These are phyloP conservation scores for Helicostylum pulchrum DNA, from an alignment of 192 early-diverging fungal genomes.

Conservation along the genomic window DNA sequence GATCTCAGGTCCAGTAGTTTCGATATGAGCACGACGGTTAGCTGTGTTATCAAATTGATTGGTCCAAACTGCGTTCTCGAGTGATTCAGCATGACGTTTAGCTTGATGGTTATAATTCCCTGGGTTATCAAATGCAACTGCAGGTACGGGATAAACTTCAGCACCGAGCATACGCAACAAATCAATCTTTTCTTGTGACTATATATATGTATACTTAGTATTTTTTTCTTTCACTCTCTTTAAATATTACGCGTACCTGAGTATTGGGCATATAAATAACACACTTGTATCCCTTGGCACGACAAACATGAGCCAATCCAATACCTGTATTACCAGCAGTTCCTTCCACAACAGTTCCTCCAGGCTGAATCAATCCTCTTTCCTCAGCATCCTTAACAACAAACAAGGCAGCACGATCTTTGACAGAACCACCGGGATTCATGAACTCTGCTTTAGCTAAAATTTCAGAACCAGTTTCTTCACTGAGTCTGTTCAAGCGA, in stretches of 20 bases:
- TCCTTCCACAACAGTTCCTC: slow-evolving; percentile 87
- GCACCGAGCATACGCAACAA: slow-evolving; percentile 89
- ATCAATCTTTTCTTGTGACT: slow-evolving; percentile 93
- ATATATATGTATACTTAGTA: background rate
- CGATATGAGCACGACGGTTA: slow-evolving; percentile 88
- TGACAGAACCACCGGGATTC: slow-evolving; percentile 96
- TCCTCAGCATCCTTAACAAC: slow-evolving; percentile 95
- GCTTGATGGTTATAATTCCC: slow-evolving; percentile 96
- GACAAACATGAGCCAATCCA: slow-evolving; percentile 90
- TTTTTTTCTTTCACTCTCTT: background rate
- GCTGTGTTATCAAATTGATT: slow-evolving; percentile 96
- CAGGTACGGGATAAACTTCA: slow-evolving; percentile 90
- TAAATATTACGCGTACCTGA: slow-evolving; percentile 42
- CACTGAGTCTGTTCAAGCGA: slow-evolving; percentile 63
- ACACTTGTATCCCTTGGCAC: slow-evolving; percentile 91
- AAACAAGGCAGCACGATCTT: slow-evolving; percentile 93
- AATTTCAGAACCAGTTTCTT: slow-evolving; percentile 83
- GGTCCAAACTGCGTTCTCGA: slow-evolving; percentile 90
- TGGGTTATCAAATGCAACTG: slow-evolving; percentile 88
- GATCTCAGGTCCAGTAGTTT: slow-evolving; percentile 96
- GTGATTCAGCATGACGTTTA: slow-evolving; percentile 67
- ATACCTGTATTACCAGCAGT: slow-evolving; percentile 95
- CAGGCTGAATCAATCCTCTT: slow-evolving; percentile 75
- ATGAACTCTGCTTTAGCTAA: slow-evolving; percentile 95
- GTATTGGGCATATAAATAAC: slow-evolving; percentile 99